These are phyloP conservation scores for Globisporangium cederbergense DNA, from an alignment of 352 stramenopile genomes.

Conservation along the genomic window DNA sequence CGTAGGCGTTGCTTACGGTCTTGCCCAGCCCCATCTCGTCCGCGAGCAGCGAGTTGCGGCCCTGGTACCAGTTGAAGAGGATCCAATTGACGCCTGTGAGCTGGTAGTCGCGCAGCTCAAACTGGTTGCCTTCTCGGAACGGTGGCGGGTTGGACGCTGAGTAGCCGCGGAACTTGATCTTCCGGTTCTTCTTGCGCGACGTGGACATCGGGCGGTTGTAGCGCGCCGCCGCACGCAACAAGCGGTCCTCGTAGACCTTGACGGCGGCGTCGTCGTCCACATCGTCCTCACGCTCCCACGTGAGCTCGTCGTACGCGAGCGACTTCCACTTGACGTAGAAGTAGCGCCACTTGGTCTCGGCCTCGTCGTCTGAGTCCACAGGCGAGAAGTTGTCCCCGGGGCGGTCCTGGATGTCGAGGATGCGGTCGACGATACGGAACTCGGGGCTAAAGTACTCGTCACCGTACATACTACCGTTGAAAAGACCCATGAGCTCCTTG, in stretches of 20 bases:
- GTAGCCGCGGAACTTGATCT: conserved; percentile 75
- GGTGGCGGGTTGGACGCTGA: conserved; percentile 50
- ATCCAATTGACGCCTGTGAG: conserved; percentile 99
- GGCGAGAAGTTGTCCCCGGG: conserved; percentile 66
- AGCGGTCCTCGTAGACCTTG: conserved; percentile 71
- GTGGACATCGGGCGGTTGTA: conserved; percentile 46
- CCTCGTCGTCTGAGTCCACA: conserved; percentile 39
- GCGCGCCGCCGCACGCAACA: conserved; percentile 45
- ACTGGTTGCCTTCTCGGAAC: conserved; percentile 51
- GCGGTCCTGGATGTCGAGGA: conserved; percentile 82
- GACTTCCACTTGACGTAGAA: conserved; percentile 99
- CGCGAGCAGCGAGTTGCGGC: conserved; percentile 97
- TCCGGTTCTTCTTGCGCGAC: conserved; percentile 38
- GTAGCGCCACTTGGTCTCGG: conserved; percentile 70
- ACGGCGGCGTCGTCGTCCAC: conserved; percentile 86
- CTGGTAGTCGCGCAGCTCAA: conserved; percentile 98
- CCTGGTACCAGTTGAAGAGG: conserved; percentile 97
- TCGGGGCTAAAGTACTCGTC: conserved; percentile 92
- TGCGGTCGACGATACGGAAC: conserved; percentile 85
- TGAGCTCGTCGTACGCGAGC: conserved; percentile 96
- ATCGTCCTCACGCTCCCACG: conserved; percentile 98
- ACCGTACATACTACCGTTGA: conserved; percentile 48
- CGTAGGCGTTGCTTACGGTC: conserved; percentile 34
- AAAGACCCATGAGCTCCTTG: conserved; percentile 53
- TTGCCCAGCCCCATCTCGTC: conserved; percentile 99